Base-by-base conservation (phyloP, 805 yeast genomes). In the Ogataea paraovalis region DNA sequence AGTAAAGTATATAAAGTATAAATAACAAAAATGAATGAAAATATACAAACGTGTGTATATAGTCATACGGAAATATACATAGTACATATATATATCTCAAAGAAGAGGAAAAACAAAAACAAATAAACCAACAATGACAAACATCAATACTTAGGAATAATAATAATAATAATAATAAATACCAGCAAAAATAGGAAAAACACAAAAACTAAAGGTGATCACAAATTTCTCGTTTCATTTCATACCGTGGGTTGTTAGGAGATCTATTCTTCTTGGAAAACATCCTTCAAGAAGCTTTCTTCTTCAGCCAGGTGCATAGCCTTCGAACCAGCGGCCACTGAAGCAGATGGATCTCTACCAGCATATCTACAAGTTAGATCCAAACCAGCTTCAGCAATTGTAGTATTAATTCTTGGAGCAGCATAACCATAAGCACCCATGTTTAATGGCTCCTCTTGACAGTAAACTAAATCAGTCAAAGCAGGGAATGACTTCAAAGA, bases 361-460 rank as follows among this genome's bases (percentile, higher is more conserved):
- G 95, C 95, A 67, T 87, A 94, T 72, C 97, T 83, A 51, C 86
- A 65, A 18, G 64, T 62, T 57, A 71, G 61, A 58, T 74, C 82
- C 61, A 78, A 72, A 44, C 82, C 79, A 51, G 96, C 85, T 73
- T 89, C 90, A 57, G 76, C 76, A 70, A 92, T 69, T 38, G 84
- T 77, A 41, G 96, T 87, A 51, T 74, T 72, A 46, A 94, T 70
- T 74, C 99, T 87, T 68, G 97, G 99, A 51, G 78, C 73, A 47
- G 77, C 92, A 64, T 65, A 89, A 21, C 85, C 64, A 86, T 85
- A 90, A 41, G 87, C 74, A 71, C 99, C 99, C 83, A 92, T 92
- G 76, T 94, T 94, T 73, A 94, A 78, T 61, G 98, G 98, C 78
- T 94, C 99, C 74, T 94, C 99, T 76, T 94, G 99, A 72, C 95